Base-by-base conservation (phyloP, 495 filamentous ascomycete species). In the Aspergillus mulundensis region DNA sequence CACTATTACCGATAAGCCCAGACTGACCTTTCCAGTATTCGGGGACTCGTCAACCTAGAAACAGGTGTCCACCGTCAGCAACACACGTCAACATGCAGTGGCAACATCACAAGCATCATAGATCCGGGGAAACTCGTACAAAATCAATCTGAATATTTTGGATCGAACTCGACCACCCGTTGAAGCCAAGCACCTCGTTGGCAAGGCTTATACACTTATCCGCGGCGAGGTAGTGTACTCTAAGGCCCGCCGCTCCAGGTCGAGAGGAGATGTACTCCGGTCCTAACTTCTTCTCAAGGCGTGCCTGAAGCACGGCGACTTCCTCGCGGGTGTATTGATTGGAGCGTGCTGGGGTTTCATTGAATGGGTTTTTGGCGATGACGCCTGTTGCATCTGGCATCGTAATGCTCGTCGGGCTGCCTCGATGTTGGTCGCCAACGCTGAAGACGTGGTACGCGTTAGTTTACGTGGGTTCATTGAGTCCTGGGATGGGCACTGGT, bases 131-230 rank as follows among this genome's bases (percentile, higher is more conserved):
- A 7, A 14, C 23, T 48, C 80, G 52, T 68, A 95, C 90, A 70
- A 91, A 97, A 67, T 98, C 94, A 47, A 97, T 86, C 63, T 92
- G 85, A 16, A 95, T 85, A 59, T 91, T 87, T 65, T 88, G 86
- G 48, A 99, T 95, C 42, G 84, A 82, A 51, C 88, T 94, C 12
- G 89, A 95, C 94, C 94, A 99, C 42, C 94, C 94, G 71, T 97
- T 97, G 77, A 99, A 99, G 8, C 94, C 94, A 72, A 99, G 97
- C 4, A 97, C 88, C 62, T 99, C 91, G 64, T 99, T 99, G 32
- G 94, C 94, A 34, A 99, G 85, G 49, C 87, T 88, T 61, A 99
- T 97, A 68, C 85, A 89, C 73, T 97, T 97, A 61, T 97, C 91
- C 6, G 89, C 91, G 11, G 88, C 82, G 25, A 99, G 77, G 72